Evolutionary conservation across 2,329 filamentous ascomycete genomes (phyloP).

Genomic region (Fusarium sp.): DNA sequence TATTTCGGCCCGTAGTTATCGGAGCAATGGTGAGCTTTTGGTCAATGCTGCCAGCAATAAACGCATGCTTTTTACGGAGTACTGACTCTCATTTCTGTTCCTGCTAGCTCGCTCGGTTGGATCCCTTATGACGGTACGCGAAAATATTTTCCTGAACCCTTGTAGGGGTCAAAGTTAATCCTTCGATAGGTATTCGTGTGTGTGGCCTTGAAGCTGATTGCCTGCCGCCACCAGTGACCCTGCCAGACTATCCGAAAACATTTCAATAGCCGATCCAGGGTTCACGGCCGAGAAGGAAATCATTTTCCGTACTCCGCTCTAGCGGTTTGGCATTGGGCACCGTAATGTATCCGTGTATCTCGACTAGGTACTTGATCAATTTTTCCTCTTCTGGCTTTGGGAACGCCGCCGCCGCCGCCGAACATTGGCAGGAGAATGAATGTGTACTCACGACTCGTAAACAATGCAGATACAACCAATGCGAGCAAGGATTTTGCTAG

Average conservation of each 20-base stretch:
- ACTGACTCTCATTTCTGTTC: conserved; percentile 14
- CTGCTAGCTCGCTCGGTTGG: conserved; percentile 11
- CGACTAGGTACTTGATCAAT: no score
- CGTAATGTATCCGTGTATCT: background rate
- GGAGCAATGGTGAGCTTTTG: conserved; percentile 15
- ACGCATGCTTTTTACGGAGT: background rate
- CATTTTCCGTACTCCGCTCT: conserved; percentile 18
- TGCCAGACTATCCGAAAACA: conserved; percentile 22
- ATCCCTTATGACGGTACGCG: conserved; percentile 11
- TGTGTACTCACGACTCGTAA: conserved; percentile 8
- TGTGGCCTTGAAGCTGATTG: conserved; percentile 12
- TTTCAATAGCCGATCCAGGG: conserved; percentile 29
- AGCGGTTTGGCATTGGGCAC: background rate
- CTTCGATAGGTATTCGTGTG: conserved; percentile 8
- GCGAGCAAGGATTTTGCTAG: conserved; percentile 6
- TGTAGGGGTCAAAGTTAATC: conserved; percentile 19
- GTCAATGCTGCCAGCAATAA: conserved; percentile 6
- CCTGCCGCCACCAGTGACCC: conserved; percentile 6
- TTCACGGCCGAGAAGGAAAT: conserved; percentile 17
- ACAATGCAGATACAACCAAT: conserved; percentile 13
- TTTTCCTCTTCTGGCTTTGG: background rate
- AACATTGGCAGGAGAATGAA: no score
- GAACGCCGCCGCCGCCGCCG: conserved; percentile 14
- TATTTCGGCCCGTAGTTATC: conserved; percentile 21
- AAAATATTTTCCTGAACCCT: conserved; percentile 19